Conservation (phyloP, 2,329 filamentous ascomycete genomes). For the Penicillium janthinellum region DNA sequence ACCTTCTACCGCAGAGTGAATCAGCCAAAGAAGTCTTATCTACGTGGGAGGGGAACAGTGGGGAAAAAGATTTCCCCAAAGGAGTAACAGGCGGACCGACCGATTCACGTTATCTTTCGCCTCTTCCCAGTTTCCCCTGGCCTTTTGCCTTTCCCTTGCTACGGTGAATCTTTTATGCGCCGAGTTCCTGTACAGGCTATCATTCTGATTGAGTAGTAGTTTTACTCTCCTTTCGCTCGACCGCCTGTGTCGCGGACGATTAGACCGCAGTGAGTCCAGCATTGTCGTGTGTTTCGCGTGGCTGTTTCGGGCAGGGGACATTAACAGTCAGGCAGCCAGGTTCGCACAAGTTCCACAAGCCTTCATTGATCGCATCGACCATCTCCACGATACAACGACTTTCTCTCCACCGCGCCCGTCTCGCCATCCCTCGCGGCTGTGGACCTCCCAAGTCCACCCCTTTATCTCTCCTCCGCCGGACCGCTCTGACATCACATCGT, state of each 20-base stretch:
- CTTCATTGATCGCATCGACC: constrained; percentile 7
- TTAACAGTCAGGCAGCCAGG: constrained; percentile 17
- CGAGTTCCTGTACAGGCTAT: background rate
- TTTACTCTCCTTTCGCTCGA: background rate
- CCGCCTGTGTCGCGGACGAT: background rate
- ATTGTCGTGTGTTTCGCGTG: constrained; percentile 2
- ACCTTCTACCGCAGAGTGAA: background rate
- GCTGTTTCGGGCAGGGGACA: constrained; percentile 15
- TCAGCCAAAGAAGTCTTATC: background rate
- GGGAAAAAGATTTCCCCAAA: background rate
- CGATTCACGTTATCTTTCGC: constrained; percentile 8
- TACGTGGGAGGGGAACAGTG: background rate
- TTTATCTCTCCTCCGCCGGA: background rate
- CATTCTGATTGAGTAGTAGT: background rate
- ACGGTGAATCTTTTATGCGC: background rate
- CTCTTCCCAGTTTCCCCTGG: background rate
- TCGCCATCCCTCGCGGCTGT: background rate
- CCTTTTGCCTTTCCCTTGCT: background rate
- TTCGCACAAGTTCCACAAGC: constrained; percentile 8
- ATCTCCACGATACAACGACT: background rate
- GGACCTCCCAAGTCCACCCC: background rate
- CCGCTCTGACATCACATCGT: constrained; percentile 6
- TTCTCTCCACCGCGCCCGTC: background rate
- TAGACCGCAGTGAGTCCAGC: constrained; percentile 2
- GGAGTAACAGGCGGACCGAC: background rate